Base-by-base conservation (phyloP, 176 grass and related monocot genomes). In the maize (Zea mays) region DNA sequence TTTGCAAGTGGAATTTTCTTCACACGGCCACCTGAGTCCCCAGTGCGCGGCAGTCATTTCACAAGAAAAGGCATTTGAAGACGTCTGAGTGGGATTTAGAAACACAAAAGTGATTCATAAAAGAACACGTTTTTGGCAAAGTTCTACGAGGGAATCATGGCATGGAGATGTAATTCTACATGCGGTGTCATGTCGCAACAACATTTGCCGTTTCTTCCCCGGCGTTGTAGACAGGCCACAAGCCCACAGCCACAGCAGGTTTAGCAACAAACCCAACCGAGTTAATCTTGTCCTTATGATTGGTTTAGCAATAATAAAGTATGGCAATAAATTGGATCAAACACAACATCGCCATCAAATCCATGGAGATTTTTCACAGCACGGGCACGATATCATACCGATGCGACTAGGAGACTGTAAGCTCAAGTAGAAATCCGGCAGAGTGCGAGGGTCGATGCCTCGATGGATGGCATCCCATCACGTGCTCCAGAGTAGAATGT, bases 21-120 rank as follows among this genome's bases (percentile, higher is more conserved):
- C 38, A 44, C 62, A 41, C 13, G 19, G 37, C 5, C 36, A n/a
- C 55, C 8, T 35, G 36, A 55, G 55, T 64, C 51, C 46, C 37
- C 44, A 66, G 60, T 82, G 60, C n/a, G 38, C 9, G 47, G 38
- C 20, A 27, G 61, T 67, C 71, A 67, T 74, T 74, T 67, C 80
- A 37, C 2, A 10, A 20, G 50, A 67, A 57, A 57, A 47, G 34
- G 45, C 17, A 33, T 27, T 38, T 49, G 6, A 9, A 38, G 16
- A 20, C 75, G 13, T 56, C 46, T 20, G 67, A 49, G 69, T 63
- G 44, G 43, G 4, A 47, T 35, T 37, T 36, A 20, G 48, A 56
- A 74, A 67, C 48, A 34, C 4, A 10, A 27, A 75, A 67, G 6
- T 4, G 38, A 59, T 47, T 15, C 20, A 10, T 58, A 5, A 14